Base-by-base conservation (phyloP, 805 yeast genomes). In the Citeromyces matritensis region DNA sequence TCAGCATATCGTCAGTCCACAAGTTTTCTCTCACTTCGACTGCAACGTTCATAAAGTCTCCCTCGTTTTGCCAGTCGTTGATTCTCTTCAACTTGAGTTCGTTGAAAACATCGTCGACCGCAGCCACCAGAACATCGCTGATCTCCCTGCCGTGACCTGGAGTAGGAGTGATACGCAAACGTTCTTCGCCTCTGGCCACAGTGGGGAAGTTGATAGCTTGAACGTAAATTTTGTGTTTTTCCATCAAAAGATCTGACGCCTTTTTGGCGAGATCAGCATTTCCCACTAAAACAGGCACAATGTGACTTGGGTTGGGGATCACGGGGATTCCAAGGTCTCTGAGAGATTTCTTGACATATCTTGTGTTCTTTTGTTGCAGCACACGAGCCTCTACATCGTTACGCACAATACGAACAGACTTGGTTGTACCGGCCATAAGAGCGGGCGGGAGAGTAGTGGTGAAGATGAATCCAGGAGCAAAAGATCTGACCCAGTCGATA, bases 181-280 rank as follows among this genome's bases (percentile, higher is more conserved):
- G 76, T 61, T 91, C 99, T 41, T 85, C 78, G 37, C 98, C 98
- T 42, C 80, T 74, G 12, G 95, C 78, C 37, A 91, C 98, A 15
- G 98, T 91, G 38, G 99, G 99, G 73, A 79, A 91, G 62, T 91
- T 91, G 54, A 91, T 91, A 30, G 97, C 95, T 61, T 91, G 99
- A 29, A 93, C 98, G 49, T 91, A 91, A 51, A 91, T 86, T 41
- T 70, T 67, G 58, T 85, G 80, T 45, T 80, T 73, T 40, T 78
- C 69, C 64, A 91, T 73, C 48, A 91, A 70, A 53, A 80, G 53
- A 53, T 91, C 98, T 14, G 94, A 81, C 7, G 97, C 97, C 37
- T 61, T 61, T 54, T 88, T 88, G 34, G 97, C 96, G 41, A 78
- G 75, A 32, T 75, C 79, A 7, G 99, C 95, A 49, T 85, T 86